A percentile compares a stretch with the other conserved stretches of the same genome.
Conservation (phyloP, 371 early-diverging fungal genomes). For the Umbelopsis sp. region DNA sequence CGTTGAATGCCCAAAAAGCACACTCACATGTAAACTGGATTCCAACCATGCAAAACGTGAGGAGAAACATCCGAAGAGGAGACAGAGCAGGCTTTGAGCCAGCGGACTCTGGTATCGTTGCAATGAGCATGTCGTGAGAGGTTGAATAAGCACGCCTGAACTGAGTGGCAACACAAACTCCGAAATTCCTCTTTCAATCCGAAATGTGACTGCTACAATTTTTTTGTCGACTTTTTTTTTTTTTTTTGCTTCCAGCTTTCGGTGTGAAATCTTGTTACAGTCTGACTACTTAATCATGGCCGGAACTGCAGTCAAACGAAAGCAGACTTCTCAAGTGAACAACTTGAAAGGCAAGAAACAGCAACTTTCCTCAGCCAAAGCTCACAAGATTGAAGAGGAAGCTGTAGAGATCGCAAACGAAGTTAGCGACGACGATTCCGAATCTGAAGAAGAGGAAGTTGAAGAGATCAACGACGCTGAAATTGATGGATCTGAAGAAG, state of each 20-base stretch:
- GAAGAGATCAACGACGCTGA: slow-evolving; percentile 36
- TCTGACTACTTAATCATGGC: slow-evolving; percentile 20
- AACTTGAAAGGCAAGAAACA: slow-evolving; percentile 36
- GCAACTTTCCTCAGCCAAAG: slow-evolving; percentile 25
- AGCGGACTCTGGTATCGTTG: background rate
- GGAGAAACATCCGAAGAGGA: background rate
- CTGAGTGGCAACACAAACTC: background rate
- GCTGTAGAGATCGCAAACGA: slow-evolving; percentile 37
- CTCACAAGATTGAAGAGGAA: slow-evolving; percentile 33
- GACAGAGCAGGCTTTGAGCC: background rate
- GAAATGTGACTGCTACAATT: slow-evolving; percentile 2
- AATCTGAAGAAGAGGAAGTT: slow-evolving; percentile 35
- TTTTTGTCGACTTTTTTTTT: slow-evolving; percentile 20
- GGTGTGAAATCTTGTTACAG: background rate
- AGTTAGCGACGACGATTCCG: slow-evolving; percentile 33
- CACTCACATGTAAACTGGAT: slow-evolving; percentile 62
- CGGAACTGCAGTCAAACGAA: slow-evolving; percentile 33
- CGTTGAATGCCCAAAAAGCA: slow-evolving; percentile 1
- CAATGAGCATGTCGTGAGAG: background rate
- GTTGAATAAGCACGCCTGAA: background rate
- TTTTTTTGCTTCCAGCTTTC: slow-evolving; percentile 15
- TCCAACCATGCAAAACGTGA: slow-evolving; percentile 59
- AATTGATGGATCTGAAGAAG: slow-evolving; percentile 25
- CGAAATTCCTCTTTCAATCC: background rate
- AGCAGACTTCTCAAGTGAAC: slow-evolving; percentile 34